Percentiles rank a stretch among this genome's conserved stretches.
Conservation (phyloP, 1,139 yeast genomes). For the Geotrichum armillariae region DNA sequence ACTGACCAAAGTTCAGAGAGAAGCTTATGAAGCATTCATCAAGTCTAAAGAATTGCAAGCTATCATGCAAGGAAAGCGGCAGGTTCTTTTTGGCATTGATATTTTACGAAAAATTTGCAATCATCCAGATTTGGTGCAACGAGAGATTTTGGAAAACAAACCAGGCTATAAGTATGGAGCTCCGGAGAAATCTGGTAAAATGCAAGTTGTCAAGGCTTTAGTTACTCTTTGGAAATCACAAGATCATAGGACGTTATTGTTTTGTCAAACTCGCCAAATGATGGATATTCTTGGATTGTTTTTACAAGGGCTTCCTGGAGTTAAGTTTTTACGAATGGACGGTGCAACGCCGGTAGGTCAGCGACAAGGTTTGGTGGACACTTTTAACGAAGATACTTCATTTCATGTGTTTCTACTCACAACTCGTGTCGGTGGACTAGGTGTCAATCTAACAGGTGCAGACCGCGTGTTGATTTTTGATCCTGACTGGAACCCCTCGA, state of each 20-base stretch:
- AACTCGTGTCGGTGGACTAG: slow-evolving; percentile 94
- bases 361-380: slow-evolving; percentile 78
- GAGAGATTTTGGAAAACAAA: slow-evolving; percentile 48
- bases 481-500: slow-evolving; percentile 99
- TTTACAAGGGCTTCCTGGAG: slow-evolving; percentile 44
- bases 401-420: slow-evolving; percentile 75
- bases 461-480: slow-evolving; percentile 91
- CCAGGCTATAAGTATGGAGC: slow-evolving; percentile 59
- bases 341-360: slow-evolving; percentile 82
- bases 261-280: slow-evolving; percentile 95
- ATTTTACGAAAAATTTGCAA: slow-evolving; percentile 87
- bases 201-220: slow-evolving; percentile 82
- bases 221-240: slow-evolving; percentile 75
- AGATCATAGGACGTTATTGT: slow-evolving; percentile 75
- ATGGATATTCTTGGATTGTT: slow-evolving; percentile 76
- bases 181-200: slow-evolving; percentile 77
- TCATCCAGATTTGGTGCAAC: slow-evolving; percentile 85
- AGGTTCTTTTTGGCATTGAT: slow-evolving; percentile 88
- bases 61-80: slow-evolving; percentile 73
- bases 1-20: slow-evolving; percentile 72
- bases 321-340: slow-evolving; percentile 81
- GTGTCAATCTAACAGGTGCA: slow-evolving; percentile 93
- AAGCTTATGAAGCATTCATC: slow-evolving; percentile 69
- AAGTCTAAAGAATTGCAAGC: slow-evolving; percentile 73
- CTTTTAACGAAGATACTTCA: slow-evolving; percentile 62